A percentile compares a stretch with the other conserved stretches of the same genome.
phyloP scores from a whole-genome alignment of 108 stramenopile genomes.

The Pseudonitzschia pungens region DNA sequence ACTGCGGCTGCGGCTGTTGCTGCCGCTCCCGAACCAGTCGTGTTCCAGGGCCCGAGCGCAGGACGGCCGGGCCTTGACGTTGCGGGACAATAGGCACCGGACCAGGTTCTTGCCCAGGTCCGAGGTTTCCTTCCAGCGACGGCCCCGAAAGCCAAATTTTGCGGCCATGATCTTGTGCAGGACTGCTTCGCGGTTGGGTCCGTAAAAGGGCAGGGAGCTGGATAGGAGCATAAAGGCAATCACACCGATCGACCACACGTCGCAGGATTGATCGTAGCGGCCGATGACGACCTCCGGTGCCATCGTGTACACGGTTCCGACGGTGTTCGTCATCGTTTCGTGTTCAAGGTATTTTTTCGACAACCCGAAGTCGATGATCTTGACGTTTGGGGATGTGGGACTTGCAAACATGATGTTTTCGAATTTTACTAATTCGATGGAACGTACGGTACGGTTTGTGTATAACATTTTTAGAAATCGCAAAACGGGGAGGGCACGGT shows the following conservation, averaged over 20 bases:
- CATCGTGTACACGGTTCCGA: constrained; percentile 81
- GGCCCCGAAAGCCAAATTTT: constrained; percentile 44
- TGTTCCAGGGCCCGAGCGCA: constrained; percentile 42
- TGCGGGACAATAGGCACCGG: constrained; percentile 30
- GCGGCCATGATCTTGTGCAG: constrained; percentile 49
- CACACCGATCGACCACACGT: constrained; percentile 83
- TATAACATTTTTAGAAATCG: too few species aligned
- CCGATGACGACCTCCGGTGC: constrained; percentile 83
- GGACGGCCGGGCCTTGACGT: constrained; percentile 41
- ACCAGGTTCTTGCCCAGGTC: constrained; percentile 50
- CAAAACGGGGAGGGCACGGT: too few species aligned
- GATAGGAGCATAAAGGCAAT: constrained; percentile 75
- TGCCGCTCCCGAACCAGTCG: constrained; percentile 35
- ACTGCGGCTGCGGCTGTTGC: constrained; percentile 2
- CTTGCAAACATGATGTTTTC: constrained; percentile 82
- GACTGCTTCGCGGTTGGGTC: constrained; percentile 51
- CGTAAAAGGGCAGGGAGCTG: constrained; percentile 73
- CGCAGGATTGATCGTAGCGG: constrained; percentile 51
- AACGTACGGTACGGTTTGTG: too few species aligned
- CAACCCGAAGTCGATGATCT: constrained; percentile 87
- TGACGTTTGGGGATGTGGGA: constrained; percentile 13
- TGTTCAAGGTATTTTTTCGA: constrained; percentile 48
- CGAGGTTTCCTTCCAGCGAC: constrained; percentile 46
- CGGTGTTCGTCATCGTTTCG: constrained; percentile 53
- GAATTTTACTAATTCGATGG: constrained; percentile 36